Evolutionary conservation across 106 monocot species (phyloP), one percentile per base, ranked within the genome.

Genomic region (Xerophyta viscosa): DNA sequence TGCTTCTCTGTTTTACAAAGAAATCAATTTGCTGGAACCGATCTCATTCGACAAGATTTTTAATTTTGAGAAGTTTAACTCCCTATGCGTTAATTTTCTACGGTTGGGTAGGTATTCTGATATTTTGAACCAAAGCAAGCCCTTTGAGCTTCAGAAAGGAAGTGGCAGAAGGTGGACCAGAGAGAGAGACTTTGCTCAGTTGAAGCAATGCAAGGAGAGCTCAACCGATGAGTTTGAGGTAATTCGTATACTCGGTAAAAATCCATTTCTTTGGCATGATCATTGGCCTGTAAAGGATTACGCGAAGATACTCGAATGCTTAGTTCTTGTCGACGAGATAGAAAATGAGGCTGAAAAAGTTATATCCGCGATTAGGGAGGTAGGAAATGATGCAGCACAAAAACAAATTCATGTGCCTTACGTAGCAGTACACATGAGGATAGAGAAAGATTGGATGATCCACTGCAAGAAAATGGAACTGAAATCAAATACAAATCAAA

Each of bases 391-490:
- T 20, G 50, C 37, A 31, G 64, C 56, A 27, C 64, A 51, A 51
- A 51, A 60, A 28, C 14, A 66, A 20, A 33, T 18, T 13, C 33
- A 31, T 21, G 64, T 74, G 19, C 73, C 89, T 2, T 99, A 86
- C 29, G 48, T 99, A 25, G 98, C 86, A 21, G 79, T 99, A 42
- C 98, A 99, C 54, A 86, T 99, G 98, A 79, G 90, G 44, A 83
- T 99, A 19, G 98, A 99, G 48, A 86, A 86, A 47, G 98, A 99
- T 51, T 99, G 98, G 89, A 99, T 83, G 98, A 79, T 99, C 20
- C 98, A 99, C 57, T 99, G 98, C 44, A 86, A 80, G 69, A 90
- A 99, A 12, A 54, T 84, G 20, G 98, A 99, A 65, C 82, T 65
- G 39, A 82, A 71, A 60, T 61, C 27, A 0, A 66, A 75, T n/a